A percentile compares a stretch with the other conserved stretches of the same genome.
phyloP scores from a whole-genome alignment of 768 basidiomycete species.

The Harrya chromipes region DNA sequence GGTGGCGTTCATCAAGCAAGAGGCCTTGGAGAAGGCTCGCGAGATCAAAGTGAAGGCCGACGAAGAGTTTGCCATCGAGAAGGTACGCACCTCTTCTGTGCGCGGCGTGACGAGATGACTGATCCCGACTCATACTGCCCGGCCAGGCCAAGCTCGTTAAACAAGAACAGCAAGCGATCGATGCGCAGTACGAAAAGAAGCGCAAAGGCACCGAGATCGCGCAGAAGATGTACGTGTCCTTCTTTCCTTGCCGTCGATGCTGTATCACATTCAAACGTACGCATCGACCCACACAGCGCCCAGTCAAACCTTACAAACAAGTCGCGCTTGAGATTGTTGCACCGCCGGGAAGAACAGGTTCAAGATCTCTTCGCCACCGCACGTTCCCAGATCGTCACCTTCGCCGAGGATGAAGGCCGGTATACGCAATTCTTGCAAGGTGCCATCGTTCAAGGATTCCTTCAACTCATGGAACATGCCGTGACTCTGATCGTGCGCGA shows the following conservation, averaged over 20 bases:
- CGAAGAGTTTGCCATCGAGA: constrained; percentile 98
- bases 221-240: constrained; percentile 83
- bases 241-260: neutral
- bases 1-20: constrained; percentile 99
- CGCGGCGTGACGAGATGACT: no score
- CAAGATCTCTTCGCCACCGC: constrained; percentile 83
- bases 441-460: constrained; percentile 80
- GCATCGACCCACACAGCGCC: constrained; percentile 48
- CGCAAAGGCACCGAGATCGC: constrained; percentile 89
- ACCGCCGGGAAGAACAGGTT: constrained; percentile 87
- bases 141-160: constrained; percentile 92
- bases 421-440: constrained; percentile 84
- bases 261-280: neutral
- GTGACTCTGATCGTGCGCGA: constrained; percentile 66
- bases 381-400: constrained; percentile 56
- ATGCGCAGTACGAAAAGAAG: constrained; percentile 94
- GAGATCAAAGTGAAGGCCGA: constrained; percentile 98
- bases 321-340: constrained; percentile 85
- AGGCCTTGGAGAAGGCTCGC: constrained; percentile 94
- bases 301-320: constrained; percentile 97
- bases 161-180: constrained; percentile 93
- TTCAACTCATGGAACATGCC: constrained; percentile 74
- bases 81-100: constrained; percentile 45
- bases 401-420: constrained; percentile 61
- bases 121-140: neutral